Evolutionary conservation across 306 rosid genomes (phyloP), one percentile per base, ranked within the genome.

Genomic region (Delonix regia): DNA sequence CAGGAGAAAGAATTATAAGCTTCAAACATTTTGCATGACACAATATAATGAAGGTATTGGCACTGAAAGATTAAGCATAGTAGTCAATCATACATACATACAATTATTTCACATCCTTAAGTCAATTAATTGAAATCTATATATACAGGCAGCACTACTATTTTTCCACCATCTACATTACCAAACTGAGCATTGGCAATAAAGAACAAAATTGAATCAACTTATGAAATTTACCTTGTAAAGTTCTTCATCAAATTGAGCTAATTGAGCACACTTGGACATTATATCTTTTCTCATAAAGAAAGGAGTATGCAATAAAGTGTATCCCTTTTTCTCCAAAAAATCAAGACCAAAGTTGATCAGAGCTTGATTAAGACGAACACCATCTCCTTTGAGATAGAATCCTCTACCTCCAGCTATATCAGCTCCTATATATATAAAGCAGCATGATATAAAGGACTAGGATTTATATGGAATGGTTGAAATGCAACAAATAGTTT

Each of bases 241-340:
- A 45, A 96, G 97, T 74, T 96, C 99, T 86, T 96, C 98, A 71
- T 96, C 98, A 42, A 96, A 93, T 74, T 96, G 98, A 44, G 99
- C 99, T 78, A 96, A 72, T 28, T 96, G 98, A 78, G 99, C 99
- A 87, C 99, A 96, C 83, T 88, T 96, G 42, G 91, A 92, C 99
- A 96, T 96, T 49, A 87, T 77, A 30, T 96, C 98, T 84, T 96
- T 84, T 87, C 93, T 96, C 97, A 96, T 93, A 82, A 93, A 96
- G 85, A 93, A 93, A 53, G 99, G 98, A 78, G 99, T 90, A 36
- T 96, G 97, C 87, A 96, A 76, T 49, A 72, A 71, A 24, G 93
- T 85, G 81, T 83, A 93, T 78, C 78, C 96, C 73, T 94, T 90
- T 83, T 91, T 84, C 78, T 83, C 93, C 88, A 96, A 85, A 83